phyloP scores from a whole-genome alignment of 163 green algal species.

The Chloromonas sp. region DNA sequence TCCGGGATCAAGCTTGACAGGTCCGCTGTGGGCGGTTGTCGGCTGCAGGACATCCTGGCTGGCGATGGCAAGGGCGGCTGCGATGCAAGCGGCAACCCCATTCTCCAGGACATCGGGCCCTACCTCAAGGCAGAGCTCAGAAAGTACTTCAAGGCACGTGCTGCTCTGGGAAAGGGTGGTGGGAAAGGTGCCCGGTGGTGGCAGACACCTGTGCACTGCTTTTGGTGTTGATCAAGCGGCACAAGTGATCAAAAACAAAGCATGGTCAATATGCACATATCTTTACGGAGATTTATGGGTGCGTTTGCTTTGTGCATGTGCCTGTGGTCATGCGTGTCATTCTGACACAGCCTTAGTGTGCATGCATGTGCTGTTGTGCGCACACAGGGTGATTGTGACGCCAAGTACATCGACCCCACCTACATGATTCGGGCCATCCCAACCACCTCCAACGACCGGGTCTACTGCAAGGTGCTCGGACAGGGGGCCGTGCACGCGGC shows the following conservation, averaged over 20 bases:
- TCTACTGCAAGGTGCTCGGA: conserved; percentile 80
- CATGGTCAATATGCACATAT: too few relatives aligned
- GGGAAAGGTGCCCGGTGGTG: not conserved
- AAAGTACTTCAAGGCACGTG: conserved; percentile 46
- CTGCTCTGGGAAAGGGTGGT: not conserved
- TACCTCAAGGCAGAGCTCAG: conserved; percentile 68
- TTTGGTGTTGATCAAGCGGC: not conserved
- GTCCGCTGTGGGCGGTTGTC: too few relatives aligned
- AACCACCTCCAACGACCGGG: conserved; percentile 75
- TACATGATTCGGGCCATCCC: conserved; percentile 89
- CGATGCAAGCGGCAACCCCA: conserved; percentile 75
- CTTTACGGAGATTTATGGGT: too few relatives aligned
- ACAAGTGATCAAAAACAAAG: too few relatives aligned
- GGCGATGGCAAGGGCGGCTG: conserved; percentile 18
- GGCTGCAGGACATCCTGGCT: conserved; percentile 43
- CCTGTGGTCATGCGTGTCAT: too few relatives aligned
- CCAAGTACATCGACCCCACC: conserved; percentile 88
- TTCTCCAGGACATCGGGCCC: conserved; percentile 78
- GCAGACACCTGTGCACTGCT: not conserved
- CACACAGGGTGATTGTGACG: conserved; percentile 53
- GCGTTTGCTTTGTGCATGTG: too few relatives aligned
- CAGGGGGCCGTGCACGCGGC: conserved; percentile 72
- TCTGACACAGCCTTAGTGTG: too few relatives aligned
- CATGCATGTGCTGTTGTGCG: not conserved
- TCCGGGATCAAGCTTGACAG: too few relatives aligned